Conservation (phyloP, 768 basidiomycete genomes). For the Agrocybe pediades region DNA sequence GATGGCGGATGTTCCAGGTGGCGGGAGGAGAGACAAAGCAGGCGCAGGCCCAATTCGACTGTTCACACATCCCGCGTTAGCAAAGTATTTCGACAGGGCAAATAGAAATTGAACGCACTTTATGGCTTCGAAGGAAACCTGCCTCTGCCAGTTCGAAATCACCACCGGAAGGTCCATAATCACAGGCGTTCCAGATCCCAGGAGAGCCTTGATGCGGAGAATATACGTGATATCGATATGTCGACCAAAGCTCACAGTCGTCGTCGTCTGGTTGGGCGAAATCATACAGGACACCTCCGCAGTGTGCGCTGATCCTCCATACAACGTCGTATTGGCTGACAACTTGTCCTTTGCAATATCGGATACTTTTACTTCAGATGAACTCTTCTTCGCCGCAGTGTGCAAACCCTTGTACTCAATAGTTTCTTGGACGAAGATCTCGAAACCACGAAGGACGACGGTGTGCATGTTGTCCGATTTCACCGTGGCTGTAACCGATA, state of each 20-base stretch:
- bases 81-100: slow-evolving; percentile 2
- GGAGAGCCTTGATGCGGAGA: slow-evolving; percentile 74
- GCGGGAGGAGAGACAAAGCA: slow-evolving; percentile 43
- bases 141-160: slow-evolving; percentile 86
- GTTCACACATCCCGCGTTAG: background rate
- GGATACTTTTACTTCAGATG: slow-evolving; percentile 54
- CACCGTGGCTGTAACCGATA: slow-evolving; percentile 70
- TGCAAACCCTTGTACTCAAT: slow-evolving; percentile 70
- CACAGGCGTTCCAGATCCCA: slow-evolving; percentile 66
- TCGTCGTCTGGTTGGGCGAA: slow-evolving; percentile 73
- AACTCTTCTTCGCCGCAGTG: slow-evolving; percentile 54
- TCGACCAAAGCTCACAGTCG: slow-evolving; percentile 78
- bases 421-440: slow-evolving; percentile 77
- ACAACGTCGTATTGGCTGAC: slow-evolving; percentile 71
- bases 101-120: slow-evolving; percentile 38
- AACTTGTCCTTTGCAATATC: slow-evolving; percentile 72
- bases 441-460: slow-evolving; percentile 79
- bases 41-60: slow-evolving; percentile 53
- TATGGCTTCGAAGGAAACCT: slow-evolving; percentile 73
- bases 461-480: slow-evolving; percentile 70
- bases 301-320: slow-evolving; percentile 69
- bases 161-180: slow-evolving; percentile 78
- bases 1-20: slow-evolving; percentile 10
- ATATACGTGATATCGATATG: slow-evolving; percentile 87
- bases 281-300: slow-evolving; percentile 75